A percentile compares a stretch with the other conserved stretches of the same genome.
phyloP scores from a whole-genome alignment of 345 rosid genomes.

The Citrus cavaleriei region DNA sequence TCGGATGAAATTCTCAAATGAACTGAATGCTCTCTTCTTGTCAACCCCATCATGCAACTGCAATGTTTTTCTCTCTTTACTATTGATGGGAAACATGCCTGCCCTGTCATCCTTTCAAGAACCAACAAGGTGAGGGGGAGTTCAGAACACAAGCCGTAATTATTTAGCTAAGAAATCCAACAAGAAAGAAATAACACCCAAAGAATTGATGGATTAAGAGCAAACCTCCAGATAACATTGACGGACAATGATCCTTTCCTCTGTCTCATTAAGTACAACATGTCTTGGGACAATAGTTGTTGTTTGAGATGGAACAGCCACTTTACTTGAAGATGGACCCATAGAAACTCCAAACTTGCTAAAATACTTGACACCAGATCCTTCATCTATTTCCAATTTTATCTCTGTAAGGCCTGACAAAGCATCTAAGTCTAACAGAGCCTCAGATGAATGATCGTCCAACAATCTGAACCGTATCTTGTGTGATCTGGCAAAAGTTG shows the following conservation, averaged over 20 bases:
- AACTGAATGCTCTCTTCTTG: conserved; percentile 52
- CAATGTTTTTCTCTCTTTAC: conserved; percentile 52
- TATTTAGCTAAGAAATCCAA: neutral
- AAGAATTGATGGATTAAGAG: conserved; percentile 16
- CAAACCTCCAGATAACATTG: conserved; percentile 79
- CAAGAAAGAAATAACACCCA: neutral
- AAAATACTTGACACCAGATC: conserved; percentile 48
- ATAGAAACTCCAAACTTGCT: conserved; percentile 74
- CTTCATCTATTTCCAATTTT: conserved; percentile 57
- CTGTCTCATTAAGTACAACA: conserved; percentile 68
- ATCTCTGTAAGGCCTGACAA: conserved; percentile 86
- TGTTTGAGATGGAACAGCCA: conserved; percentile 55
- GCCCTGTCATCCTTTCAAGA: conserved; percentile 60
- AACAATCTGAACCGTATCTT: conserved; percentile 53
- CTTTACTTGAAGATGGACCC: conserved; percentile 48
- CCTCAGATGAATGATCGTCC: conserved; percentile 51
- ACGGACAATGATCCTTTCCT: conserved; percentile 57
- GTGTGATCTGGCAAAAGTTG: conserved; percentile 49
- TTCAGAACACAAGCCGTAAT: conserved; percentile 7
- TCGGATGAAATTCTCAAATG: conserved; percentile 77
- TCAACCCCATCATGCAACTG: conserved; percentile 48
- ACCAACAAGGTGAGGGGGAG: neutral
- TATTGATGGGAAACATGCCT: conserved; percentile 41
- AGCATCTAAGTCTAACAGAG: conserved; percentile 69
- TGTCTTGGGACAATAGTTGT: conserved; percentile 73